phyloP scores from a whole-genome alignment of 345 rosid species.

The Linum tenue region DNA sequence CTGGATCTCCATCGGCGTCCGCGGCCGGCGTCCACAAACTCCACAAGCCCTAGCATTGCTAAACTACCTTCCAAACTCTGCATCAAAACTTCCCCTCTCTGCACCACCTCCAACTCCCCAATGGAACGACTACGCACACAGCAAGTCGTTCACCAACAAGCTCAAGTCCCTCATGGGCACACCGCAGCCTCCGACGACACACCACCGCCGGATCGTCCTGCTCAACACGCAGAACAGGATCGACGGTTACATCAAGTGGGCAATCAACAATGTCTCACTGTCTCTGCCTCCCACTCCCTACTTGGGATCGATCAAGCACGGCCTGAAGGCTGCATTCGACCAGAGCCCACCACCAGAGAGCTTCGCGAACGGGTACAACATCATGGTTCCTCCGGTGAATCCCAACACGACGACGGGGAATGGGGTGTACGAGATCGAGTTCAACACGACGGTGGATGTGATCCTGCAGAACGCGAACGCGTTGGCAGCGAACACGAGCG shows the following conservation, averaged over 20 bases:
- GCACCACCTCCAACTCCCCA: slow-evolving; percentile 52
- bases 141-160: slow-evolving; percentile 35
- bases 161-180: slow-evolving; percentile 34
- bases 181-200: slow-evolving; percentile 32
- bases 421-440: slow-evolving; percentile 40
- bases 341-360: slow-evolving; percentile 36
- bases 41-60: slow-evolving; percentile 46
- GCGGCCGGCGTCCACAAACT: slow-evolving; percentile 5
- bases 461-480: slow-evolving; percentile 66
- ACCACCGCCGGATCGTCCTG: slow-evolving; percentile 35
- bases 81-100: slow-evolving; percentile 29
- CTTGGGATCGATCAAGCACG: slow-evolving; percentile 49
- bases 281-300: slow-evolving; percentile 62
- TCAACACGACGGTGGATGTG: slow-evolving; percentile 55
- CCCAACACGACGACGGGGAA: slow-evolving; percentile 38
- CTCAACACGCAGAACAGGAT: slow-evolving; percentile 63
- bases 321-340: slow-evolving; percentile 31
- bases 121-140: slow-evolving; percentile 53
- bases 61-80: slow-evolving; percentile 36
- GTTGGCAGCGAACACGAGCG: slow-evolving; percentile 31
- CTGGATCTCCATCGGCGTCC: slow-evolving; percentile 10
- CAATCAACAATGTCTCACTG: slow-evolving; percentile 64
- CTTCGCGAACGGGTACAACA: slow-evolving; percentile 33
- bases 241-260: slow-evolving; percentile 54
- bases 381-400: slow-evolving; percentile 39